Percentiles rank a stretch among this genome's conserved stretches.
Conservation (phyloP, 371 early-diverging fungal genomes). For the Rhizomucor pusillus region DNA sequence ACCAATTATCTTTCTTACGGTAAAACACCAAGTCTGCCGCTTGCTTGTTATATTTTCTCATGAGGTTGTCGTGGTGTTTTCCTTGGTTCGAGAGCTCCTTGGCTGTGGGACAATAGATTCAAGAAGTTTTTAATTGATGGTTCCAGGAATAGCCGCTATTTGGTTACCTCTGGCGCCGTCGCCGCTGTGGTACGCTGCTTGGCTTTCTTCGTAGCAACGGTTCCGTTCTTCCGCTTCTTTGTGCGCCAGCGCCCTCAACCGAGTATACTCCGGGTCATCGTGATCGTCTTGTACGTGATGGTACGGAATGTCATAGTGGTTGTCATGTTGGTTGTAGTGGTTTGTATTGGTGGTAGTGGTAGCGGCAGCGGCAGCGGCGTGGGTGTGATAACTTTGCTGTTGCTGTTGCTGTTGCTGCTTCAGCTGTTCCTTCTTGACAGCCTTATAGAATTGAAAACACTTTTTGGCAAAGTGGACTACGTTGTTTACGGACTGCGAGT, state of each 20-base stretch:
- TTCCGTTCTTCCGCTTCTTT: conserved; percentile 47
- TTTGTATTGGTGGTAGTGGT: too few species aligned
- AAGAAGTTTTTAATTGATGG: neutral
- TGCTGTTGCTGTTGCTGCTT: conserved; percentile 18
- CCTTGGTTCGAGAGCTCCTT: conserved; percentile 55
- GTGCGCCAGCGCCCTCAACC: conserved; percentile 34
- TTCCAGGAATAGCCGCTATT: too few species aligned
- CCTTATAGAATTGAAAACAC: conserved; percentile 26
- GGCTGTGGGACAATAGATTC: conserved; percentile 20
- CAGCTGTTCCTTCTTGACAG: conserved; percentile 18
- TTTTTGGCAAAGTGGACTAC: conserved; percentile 17
- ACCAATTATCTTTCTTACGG: conserved; percentile 23
- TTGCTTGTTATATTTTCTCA: conserved; percentile 52
- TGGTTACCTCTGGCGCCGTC: conserved; percentile 37
- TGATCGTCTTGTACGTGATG: conserved; percentile 17
- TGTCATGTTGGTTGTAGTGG: conserved; percentile 11
- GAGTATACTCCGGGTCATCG: conserved; percentile 37
- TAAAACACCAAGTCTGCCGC: conserved; percentile 52
- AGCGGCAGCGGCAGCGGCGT: too few species aligned
- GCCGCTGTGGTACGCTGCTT: conserved; percentile 41
- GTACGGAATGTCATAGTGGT: conserved; percentile 10
- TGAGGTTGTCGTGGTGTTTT: conserved; percentile 46
- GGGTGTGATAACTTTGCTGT: conserved; percentile 3
- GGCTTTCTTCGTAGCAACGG: conserved; percentile 36
- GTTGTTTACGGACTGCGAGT: conserved; percentile 37